Percentiles rank a stretch among this genome's conserved stretches.
Conservation (phyloP, 352 stramenopile species). For the Phytophthora sp. region DNA sequence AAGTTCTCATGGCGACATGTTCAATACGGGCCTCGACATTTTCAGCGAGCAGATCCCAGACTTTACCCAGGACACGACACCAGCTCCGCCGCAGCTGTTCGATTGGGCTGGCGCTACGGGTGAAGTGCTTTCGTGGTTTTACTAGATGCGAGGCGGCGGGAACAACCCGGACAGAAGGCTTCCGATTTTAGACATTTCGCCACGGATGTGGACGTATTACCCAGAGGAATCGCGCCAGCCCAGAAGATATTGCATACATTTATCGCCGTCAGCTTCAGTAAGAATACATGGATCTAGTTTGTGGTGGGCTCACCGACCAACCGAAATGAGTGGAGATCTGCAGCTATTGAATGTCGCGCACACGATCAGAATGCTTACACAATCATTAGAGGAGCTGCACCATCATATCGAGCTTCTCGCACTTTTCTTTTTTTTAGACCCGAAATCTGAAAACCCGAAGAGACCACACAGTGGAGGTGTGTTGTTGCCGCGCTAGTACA, state of each 20-base stretch:
- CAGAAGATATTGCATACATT: conserved; percentile 25
- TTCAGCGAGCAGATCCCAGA: conserved; percentile 41
- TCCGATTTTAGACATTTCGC: conserved; percentile 13
- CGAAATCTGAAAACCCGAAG: too few species aligned
- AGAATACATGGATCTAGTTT: conserved; percentile 35
- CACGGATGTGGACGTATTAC: conserved; percentile 14
- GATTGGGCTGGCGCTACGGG: conserved; percentile 33
- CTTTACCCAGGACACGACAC: conserved; percentile 34
- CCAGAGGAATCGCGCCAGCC: conserved; percentile 12
- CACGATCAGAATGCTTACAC: too few species aligned
- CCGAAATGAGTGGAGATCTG: not conserved
- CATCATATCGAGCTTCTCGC: too few species aligned
- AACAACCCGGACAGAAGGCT: not conserved
- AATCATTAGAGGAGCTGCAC: too few species aligned
- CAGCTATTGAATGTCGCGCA: too few species aligned
- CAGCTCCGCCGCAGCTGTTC: conserved; percentile 9
- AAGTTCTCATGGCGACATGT: conserved; percentile 20
- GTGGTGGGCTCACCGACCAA: conserved; percentile 1
- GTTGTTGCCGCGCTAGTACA: too few species aligned
- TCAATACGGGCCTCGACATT: conserved; percentile 32
- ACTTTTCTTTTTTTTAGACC: too few species aligned
- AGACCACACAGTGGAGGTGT: too few species aligned
- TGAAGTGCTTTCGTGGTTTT: conserved; percentile 45
- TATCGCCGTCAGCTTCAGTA: conserved; percentile 17
- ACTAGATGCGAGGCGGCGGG: conserved; percentile 26